Conservation (phyloP, 352 stramenopile species). For the Phytopythium vexans region DNA sequence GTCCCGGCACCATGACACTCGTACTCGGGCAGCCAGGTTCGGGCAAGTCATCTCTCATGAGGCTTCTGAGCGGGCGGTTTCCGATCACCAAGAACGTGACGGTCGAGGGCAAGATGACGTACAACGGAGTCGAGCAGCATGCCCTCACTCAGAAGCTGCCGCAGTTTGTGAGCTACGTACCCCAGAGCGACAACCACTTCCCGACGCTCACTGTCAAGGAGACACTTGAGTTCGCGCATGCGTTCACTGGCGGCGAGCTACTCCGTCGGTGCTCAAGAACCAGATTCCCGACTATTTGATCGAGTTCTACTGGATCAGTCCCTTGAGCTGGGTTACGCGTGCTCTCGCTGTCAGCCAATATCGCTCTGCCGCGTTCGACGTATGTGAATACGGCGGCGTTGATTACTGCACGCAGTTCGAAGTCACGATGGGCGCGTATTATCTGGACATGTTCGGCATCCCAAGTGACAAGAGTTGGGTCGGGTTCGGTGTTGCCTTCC, state of each 20-base stretch:
- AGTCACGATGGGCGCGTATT: slow-evolving; percentile 26
- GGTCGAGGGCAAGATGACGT: slow-evolving; percentile 20
- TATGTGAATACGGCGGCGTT: slow-evolving; percentile 22
- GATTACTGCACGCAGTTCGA: slow-evolving; percentile 27
- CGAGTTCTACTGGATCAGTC: slow-evolving; percentile 62
- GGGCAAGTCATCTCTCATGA: slow-evolving; percentile 22
- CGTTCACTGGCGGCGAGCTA: slow-evolving; percentile 24
- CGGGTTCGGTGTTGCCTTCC: slow-evolving; percentile 27
- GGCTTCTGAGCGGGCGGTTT: slow-evolving; percentile 17
- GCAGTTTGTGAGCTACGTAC: slow-evolving; percentile 27
- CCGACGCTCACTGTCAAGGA: slow-evolving; percentile 21
- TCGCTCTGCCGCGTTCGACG: slow-evolving; percentile 16
- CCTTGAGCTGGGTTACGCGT: slow-evolving; percentile 38
- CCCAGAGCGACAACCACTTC: slow-evolving; percentile 24
- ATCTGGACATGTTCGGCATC: slow-evolving; percentile 31
- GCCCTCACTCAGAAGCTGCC: slow-evolving; percentile 14
- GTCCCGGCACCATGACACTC: slow-evolving; percentile 27
- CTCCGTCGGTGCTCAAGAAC: slow-evolving; percentile 13
- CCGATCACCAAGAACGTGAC: slow-evolving; percentile 13
- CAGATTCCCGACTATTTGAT: slow-evolving; percentile 41
- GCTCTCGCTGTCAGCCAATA: slow-evolving; percentile 41
- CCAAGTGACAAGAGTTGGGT: slow-evolving; percentile 28
- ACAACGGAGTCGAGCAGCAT: slow-evolving; percentile 17
- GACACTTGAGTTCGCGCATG: slow-evolving; percentile 41
- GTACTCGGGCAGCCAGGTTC: slow-evolving; percentile 24